These are phyloP conservation scores for Aureobasidium uvarum DNA, from an alignment of 2,329 filamentous ascomycete genomes.

Conservation along the genomic window DNA sequence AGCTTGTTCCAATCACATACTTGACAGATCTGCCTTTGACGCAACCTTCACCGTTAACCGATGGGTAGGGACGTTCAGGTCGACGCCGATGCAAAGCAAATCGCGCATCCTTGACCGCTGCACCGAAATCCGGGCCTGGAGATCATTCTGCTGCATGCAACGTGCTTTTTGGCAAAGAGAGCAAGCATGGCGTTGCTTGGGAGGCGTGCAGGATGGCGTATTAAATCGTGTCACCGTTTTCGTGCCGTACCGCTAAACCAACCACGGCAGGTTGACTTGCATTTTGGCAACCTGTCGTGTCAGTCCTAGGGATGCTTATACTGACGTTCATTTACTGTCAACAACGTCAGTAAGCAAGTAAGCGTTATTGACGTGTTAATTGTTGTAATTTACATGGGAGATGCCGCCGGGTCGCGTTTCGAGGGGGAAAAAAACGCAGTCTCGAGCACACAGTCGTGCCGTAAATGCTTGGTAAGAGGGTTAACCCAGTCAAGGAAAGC, in stretches of 20 bases:
- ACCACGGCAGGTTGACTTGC: not conserved
- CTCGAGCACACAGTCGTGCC: too few species aligned
- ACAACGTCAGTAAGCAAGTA: too few species aligned
- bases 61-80: not conserved
- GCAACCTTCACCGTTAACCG: conserved; percentile 4
- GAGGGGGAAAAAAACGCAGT: too few species aligned
- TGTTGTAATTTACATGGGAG: too few species aligned
- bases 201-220: conserved; percentile 14
- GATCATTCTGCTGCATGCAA: conserved; percentile 18
- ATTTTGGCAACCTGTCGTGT: conserved; percentile 5
- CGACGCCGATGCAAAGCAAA: conserved; percentile 17
- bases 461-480: too few species aligned
- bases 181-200: conserved; percentile 21
- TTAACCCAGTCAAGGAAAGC: too few species aligned
- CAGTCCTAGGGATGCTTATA: too few species aligned
- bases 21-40: not conserved
- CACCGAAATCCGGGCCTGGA: conserved; percentile 15
- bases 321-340: too few species aligned
- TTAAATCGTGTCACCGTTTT: conserved; percentile 16
- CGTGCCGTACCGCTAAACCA: conserved; percentile 11
- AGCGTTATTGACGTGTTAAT: too few species aligned
- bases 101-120: conserved; percentile 18
- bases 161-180: conserved; percentile 16
- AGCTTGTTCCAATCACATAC: conserved; percentile 12
- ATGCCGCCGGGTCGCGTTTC: too few species aligned